Evolutionary conservation across 768 basidiomycete genomes (phyloP).

Genomic region (Macrolepiota fuliginosa): DNA sequence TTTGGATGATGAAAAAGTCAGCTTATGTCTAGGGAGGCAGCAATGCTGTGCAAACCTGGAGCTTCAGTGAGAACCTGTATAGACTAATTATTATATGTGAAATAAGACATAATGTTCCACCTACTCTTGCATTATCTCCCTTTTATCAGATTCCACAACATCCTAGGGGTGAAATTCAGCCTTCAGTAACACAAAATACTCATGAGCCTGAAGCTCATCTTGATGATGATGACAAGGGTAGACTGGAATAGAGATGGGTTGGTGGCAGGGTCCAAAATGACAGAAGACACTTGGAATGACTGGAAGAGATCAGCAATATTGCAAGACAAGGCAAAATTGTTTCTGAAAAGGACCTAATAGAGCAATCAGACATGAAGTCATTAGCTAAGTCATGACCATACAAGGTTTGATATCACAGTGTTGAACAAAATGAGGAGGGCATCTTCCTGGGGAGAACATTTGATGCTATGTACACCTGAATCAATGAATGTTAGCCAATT

Average conservation of each 20-base stretch:
- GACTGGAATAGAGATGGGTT: constrained; percentile 62
- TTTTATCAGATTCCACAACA: constrained; percentile 59
- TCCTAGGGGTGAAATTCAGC: constrained; percentile 36
- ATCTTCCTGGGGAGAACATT: constrained; percentile 62
- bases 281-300: constrained; percentile 58
- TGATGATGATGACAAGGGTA: constrained; percentile 60
- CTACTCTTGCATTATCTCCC: constrained; percentile 57
- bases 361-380: neutral
- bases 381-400: constrained; percentile 16
- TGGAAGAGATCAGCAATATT: constrained; percentile 64
- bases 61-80: constrained; percentile 55
- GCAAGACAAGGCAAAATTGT: constrained; percentile 61
- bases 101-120: constrained; percentile 15
- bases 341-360: constrained; percentile 57
- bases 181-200: neutral
- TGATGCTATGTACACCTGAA: constrained; percentile 59
- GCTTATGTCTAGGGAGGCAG: neutral
- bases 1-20: constrained; percentile 20
- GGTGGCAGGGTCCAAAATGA: constrained; percentile 53
- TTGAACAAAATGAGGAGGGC: constrained; percentile 63
- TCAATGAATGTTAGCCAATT: neutral
- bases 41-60: constrained; percentile 26
- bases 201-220: constrained; percentile 30
- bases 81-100: neutral
- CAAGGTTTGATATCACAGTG: constrained; percentile 63